These are phyloP conservation scores for Fusarium sp. DNA, from an alignment of 2,329 filamentous ascomycete species.

Conservation along the genomic window DNA sequence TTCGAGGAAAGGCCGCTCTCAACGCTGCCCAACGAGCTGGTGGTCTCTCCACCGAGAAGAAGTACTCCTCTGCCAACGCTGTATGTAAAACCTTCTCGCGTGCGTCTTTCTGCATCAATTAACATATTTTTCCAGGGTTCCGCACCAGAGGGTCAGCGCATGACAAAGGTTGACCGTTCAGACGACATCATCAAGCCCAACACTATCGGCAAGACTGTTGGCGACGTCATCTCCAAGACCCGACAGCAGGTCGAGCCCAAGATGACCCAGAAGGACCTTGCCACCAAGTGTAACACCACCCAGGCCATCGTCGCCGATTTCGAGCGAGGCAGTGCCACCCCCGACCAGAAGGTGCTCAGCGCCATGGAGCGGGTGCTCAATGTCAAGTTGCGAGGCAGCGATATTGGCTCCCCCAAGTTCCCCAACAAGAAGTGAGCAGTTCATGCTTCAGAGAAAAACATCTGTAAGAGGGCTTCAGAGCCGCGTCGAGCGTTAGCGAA, in stretches of 20 bases:
- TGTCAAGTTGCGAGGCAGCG: slow-evolving; percentile 85
- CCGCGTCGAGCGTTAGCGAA: slow-evolving; percentile 50
- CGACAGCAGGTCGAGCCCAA: slow-evolving; percentile 88
- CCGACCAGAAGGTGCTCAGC: slow-evolving; percentile 85
- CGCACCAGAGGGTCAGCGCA: slow-evolving; percentile 83
- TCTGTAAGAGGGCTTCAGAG: slow-evolving; percentile 46
- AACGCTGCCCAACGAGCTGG: slow-evolving; percentile 92
- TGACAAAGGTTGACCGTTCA: slow-evolving; percentile 97
- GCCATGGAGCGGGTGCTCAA: slow-evolving; percentile 88
- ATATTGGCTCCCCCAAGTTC: slow-evolving; percentile 88
- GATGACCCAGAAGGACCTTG: slow-evolving; percentile 93
- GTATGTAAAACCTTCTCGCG: slow-evolving; percentile 44
- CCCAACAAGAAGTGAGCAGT: slow-evolving; percentile 73
- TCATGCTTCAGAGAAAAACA: slow-evolving; percentile 15
- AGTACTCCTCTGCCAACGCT: slow-evolving; percentile 80
- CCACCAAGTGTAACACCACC: slow-evolving; percentile 91
- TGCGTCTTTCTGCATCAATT: slow-evolving; percentile 14
- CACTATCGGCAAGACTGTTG: slow-evolving; percentile 84
- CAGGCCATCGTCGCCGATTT: slow-evolving; percentile 84
- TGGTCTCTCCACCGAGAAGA: slow-evolving; percentile 89
- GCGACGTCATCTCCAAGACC: slow-evolving; percentile 83
- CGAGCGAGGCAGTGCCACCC: slow-evolving; percentile 82
- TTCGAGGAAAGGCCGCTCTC: slow-evolving; percentile 84
- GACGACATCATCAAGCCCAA: slow-evolving; percentile 99
- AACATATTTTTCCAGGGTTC: slow-evolving; percentile 45